phyloP scores from a whole-genome alignment of 176 grass and related monocot genomes.

The Chrysopogon serrulatus region DNA sequence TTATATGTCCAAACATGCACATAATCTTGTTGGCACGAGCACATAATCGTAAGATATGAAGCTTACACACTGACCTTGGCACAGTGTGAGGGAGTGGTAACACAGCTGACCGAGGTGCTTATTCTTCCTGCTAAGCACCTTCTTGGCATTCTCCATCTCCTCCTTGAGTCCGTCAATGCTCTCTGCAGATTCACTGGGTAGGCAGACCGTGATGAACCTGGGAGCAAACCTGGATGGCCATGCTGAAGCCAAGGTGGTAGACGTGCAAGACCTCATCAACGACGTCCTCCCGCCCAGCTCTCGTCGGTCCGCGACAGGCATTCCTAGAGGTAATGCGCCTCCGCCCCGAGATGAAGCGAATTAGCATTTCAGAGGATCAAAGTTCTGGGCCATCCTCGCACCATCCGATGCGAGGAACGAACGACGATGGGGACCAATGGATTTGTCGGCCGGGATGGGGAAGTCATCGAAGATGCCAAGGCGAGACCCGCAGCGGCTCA shows the following conservation, averaged over 20 bases:
- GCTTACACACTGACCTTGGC: slow-evolving; percentile 54
- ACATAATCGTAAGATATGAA: neutral
- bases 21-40: neutral
- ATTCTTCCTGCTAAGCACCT: slow-evolving; percentile 74
- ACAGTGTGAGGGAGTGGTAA: slow-evolving; percentile 83
- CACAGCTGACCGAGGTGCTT: slow-evolving; percentile 85
- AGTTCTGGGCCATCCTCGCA: too few relatives aligned
- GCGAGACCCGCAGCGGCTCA: slow-evolving; percentile 54
- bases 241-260: slow-evolving; percentile 95
- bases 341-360: neutral
- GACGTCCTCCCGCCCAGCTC: slow-evolving; percentile 83
- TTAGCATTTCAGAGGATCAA: neutral
- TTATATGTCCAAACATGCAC: too few relatives aligned
- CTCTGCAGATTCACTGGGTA: slow-evolving; percentile 74
- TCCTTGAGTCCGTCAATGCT: slow-evolving; percentile 81
- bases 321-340: slow-evolving; percentile 71
- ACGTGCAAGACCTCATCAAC: slow-evolving; percentile 90
- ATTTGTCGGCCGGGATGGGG: slow-evolving; percentile 82
- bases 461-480: slow-evolving; percentile 81
- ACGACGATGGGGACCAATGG: slow-evolving; percentile 33
- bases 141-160: slow-evolving; percentile 82
- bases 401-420: neutral
- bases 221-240: slow-evolving; percentile 92
- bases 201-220: slow-evolving; percentile 37
- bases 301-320: slow-evolving; percentile 82